Evolutionary conservation across 371 early-diverging fungal species (phyloP).

Genomic region (Fennellomyces sp.): DNA sequence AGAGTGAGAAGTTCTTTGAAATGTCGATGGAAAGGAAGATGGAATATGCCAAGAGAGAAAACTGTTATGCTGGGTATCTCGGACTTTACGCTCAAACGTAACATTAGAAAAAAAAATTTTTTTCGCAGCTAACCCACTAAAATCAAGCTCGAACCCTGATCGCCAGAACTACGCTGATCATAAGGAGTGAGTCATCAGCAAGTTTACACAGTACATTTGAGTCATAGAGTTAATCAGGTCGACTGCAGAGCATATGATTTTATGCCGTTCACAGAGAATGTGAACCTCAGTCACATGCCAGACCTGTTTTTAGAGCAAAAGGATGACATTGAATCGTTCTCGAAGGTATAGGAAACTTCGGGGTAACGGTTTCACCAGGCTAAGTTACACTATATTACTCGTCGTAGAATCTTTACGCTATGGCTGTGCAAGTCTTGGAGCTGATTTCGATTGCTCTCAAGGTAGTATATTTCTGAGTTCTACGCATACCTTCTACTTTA

Average conservation of each 20-base stretch:
- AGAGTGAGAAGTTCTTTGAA: constrained; percentile 5
- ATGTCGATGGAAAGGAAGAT: not conserved
- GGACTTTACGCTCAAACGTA: constrained; percentile 5
- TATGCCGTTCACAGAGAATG: constrained; percentile 42
- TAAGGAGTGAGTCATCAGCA: constrained; percentile 41
- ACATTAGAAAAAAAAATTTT: not conserved
- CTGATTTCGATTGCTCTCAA: constrained; percentile 17
- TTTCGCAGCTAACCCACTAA: not conserved
- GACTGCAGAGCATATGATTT: constrained; percentile 59
- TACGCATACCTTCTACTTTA: not conserved
- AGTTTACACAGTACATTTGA: not conserved
- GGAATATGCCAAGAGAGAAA: not conserved
- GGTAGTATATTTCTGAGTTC: constrained; percentile 5
- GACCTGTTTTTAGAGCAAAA: constrained; percentile 28
- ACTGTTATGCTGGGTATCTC: constrained; percentile 11
- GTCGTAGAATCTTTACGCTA: constrained; percentile 43
- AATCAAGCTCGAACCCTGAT: constrained; percentile 31
- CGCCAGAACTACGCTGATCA: constrained; percentile 39
- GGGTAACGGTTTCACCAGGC: too few relatives aligned
- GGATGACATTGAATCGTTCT: constrained; percentile 28
- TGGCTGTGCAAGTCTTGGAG: constrained; percentile 25
- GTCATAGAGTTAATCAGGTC: not conserved
- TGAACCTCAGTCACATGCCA: constrained; percentile 37
- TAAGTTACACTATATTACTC: not conserved
- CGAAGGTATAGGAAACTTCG: constrained; percentile 27